Conservation (phyloP, 352 stramenopile genomes). For the Globisporangium recalcitrans region DNA sequence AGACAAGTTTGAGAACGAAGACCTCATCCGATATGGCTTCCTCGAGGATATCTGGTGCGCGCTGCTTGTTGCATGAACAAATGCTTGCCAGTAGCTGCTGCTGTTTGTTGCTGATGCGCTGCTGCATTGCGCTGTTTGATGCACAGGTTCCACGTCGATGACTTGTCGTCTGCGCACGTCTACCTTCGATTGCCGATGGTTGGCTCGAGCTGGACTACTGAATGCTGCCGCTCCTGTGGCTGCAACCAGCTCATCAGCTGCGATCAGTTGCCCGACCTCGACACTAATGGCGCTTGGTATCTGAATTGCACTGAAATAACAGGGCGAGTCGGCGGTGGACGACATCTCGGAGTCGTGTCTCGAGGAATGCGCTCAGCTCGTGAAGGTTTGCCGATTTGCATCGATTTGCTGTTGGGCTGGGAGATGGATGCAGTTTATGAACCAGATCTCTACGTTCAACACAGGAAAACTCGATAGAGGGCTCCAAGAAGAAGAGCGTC, state of each 20-base stretch:
- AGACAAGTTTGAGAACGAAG: conserved; percentile 99
- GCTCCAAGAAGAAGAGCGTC: conserved; percentile 89
- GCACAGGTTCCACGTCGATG: conserved; percentile 95
- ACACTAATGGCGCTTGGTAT: no score
- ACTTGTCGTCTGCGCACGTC: conserved; percentile 97
- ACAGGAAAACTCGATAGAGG: conserved; percentile 92
- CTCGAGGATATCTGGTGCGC: conserved; percentile 91
- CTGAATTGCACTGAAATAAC: no score
- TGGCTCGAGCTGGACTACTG: conserved; percentile 2
- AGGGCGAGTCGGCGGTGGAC: conserved; percentile 70
- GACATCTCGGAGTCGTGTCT: conserved; percentile 76
- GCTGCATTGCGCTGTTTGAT: neutral
- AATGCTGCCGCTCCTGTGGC: neutral
- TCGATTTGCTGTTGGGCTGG: neutral
- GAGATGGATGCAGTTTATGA: neutral
- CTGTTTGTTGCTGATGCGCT: neutral
- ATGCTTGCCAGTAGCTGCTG: neutral
- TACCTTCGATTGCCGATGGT: conserved; percentile 93
- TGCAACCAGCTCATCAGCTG: neutral
- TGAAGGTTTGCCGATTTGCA: no score
- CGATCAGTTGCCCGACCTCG: neutral
- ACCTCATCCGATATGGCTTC: conserved; percentile 97
- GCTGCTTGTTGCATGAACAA: no score
- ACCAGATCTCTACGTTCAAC: neutral
- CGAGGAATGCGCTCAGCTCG: conserved; percentile 88